Conservation (phyloP, 2,329 filamentous ascomycete genomes). For the Cladophialophora chaetospira region DNA sequence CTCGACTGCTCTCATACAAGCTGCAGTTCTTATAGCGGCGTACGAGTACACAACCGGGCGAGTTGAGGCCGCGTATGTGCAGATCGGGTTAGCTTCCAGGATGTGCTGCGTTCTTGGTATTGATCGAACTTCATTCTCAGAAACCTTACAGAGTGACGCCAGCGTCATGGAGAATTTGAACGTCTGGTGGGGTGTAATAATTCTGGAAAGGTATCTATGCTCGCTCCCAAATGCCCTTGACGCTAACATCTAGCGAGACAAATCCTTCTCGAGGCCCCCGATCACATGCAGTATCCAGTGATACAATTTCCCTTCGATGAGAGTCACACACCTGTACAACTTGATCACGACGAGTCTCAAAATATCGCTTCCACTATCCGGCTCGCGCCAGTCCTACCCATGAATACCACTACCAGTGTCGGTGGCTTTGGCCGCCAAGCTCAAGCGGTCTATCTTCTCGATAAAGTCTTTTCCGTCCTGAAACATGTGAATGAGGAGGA, state of each 20-base stretch:
- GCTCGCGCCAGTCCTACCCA: neutral
- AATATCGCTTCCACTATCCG: neutral
- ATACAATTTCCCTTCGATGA: neutral
- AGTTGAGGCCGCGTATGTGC: neutral
- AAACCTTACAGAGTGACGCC: neutral
- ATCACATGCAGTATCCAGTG: neutral
- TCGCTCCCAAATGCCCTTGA: neutral
- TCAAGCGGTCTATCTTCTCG: slow-evolving; percentile 2
- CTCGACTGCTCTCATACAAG: neutral
- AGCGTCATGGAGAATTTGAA: neutral
- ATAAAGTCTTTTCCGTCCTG: neutral
- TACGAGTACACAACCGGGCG: neutral
- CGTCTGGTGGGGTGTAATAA: neutral
- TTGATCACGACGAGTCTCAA: neutral
- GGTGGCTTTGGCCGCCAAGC: slow-evolving; percentile 3
- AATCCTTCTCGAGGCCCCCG: neutral
- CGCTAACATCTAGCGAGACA: neutral
- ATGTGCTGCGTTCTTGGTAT: neutral
- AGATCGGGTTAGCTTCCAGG: neutral
- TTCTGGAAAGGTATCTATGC: slow-evolving; percentile 1
- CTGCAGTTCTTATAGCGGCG: neutral
- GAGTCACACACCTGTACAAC: neutral
- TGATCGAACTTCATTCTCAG: neutral
- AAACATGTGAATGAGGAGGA: neutral
- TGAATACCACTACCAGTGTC: neutral